A percentile compares a stretch with the other conserved stretches of the same genome.
Evolutionary conservation across 75 land plant species (phyloP).

Genomic region (Sequoiadendron giganteum): DNA sequence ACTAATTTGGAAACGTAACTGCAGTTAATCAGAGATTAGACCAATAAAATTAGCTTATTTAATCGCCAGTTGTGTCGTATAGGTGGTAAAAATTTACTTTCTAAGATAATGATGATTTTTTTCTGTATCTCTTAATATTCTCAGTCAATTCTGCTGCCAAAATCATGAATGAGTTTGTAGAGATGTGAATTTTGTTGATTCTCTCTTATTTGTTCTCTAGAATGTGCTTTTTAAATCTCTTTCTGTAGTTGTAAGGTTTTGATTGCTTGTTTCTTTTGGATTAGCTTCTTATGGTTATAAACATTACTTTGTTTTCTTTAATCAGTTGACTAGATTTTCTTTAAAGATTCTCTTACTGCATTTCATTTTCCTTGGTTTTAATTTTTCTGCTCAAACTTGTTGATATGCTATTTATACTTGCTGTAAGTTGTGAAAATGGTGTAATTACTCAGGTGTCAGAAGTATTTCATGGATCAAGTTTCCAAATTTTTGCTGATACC

Average conservation of each 20-base stretch:
- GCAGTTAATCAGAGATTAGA: background rate
- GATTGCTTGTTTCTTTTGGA: background rate
- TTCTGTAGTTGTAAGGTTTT: background rate
- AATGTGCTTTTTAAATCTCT: background rate
- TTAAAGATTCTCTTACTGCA: background rate
- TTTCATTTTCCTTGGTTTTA: background rate
- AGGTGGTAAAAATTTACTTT: background rate
- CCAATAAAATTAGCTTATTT: background rate
- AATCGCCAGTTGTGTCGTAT: background rate
- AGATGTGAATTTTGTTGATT: background rate
- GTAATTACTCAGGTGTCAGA: conserved; percentile 63
- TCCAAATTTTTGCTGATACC: conserved; percentile 71
- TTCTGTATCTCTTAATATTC: background rate
- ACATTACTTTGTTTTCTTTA: background rate
- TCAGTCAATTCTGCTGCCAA: background rate
- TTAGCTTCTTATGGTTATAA: background rate
- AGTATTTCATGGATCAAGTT: conserved; percentile 57
- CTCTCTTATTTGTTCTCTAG: background rate
- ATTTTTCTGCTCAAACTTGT: background rate
- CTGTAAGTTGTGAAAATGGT: background rate
- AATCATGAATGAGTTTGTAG: background rate
- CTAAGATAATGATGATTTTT: background rate
- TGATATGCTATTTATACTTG: background rate
- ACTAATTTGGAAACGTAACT: background rate
- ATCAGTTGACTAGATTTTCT: background rate